Base-by-base conservation (phyloP, 805 yeast genomes). In the Saccharomyces mikatae region DNA sequence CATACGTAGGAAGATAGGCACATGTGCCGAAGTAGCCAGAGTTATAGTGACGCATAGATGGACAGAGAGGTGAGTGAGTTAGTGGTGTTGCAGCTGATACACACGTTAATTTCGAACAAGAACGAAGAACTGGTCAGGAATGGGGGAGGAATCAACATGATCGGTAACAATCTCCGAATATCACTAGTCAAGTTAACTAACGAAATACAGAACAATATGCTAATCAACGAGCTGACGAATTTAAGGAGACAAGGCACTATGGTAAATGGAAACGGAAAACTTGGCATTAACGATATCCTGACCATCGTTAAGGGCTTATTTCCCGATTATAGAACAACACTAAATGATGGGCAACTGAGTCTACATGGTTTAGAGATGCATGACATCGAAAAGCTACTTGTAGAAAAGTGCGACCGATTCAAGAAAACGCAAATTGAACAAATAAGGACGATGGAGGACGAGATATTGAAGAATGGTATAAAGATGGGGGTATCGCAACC, bases 341-440 rank as follows among this genome's bases (percentile, higher is more conserved):
- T 68, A 31, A 58, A 62, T 8, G 71, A 68, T 57, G 72, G 72
- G 1, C 72, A 68, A 51, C 52, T 68, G 44, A 66, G 65, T 41
- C 67, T 68, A 58, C 69, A 68, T 52, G 63, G 67, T 52, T 52
- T 68, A 46, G 64, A 64, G 46, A 52, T 68, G 31, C 53, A 48
- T 17, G 60, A 59, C 44, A 53, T 65, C 31, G 60, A 60, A 46
- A 54, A 49, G 21, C 49, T 57, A 48, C 55, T 65, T 9, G 53
- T 54, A 26, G 60, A 58, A 21, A 59, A 62, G 47, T 62, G 55
- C 51, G 58, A 56, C n/a, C 48, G 46, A 29, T 58, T 58, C 50
- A 58, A 59, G 46, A 54, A 21, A 11, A 47, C 53, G 13, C 65
- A 61, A 36, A 44, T 57, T 8, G 55, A 53, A 9, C 48, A 28